Base-by-base conservation (phyloP, 495 filamentous ascomycete genomes). In the Talaromyces stipitatus region DNA sequence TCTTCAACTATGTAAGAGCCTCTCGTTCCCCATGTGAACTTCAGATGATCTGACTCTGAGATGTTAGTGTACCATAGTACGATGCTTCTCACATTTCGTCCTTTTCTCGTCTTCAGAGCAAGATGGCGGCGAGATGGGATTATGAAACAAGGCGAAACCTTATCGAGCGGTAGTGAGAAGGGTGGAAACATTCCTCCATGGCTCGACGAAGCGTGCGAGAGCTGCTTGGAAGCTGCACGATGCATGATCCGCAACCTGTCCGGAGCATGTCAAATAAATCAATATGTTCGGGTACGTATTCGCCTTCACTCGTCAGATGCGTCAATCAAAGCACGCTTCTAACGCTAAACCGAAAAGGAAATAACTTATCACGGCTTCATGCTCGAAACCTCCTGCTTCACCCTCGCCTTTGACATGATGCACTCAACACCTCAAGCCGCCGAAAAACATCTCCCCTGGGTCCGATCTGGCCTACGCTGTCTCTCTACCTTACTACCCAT, bases 121-220 rank as follows among this genome's bases (percentile, higher is more conserved):
- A 67, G 72, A 38, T 72, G 68, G 69, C 70, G 64, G 14, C 64
- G 69, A 6, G 66, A 69, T 30, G 26, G 36, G 3, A 38, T 33
- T 8, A 41, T 41, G n/a, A 65, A 61, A 54, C 65, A 67, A 50
- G 9, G 60, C 14, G 45, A 62, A 20, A 56, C 59, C 1, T 55
- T 58, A 14, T 58, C 61, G 2, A 22, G 53, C 1, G 56, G 24
- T 18, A 30, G 54, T 1, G 69, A 69, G 57, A 66, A 59, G 3
- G 60, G 66, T 1, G 63, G 58, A 4, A 10, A 4, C 12, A 43
- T 36, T 11, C 74, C 74, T 2, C 46, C 65, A 12, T 77, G 74
- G 74, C 58, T 77, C 3, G 72, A 75, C 16, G 71, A 77, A 55
- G 74, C 74, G n/a, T 77, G 74, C 32, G 68, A 67, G n/a, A 59